Evolutionary conservation across 2,329 filamentous ascomycete genomes (phyloP).

Genomic region (Colletotrichum orbiculare): DNA sequence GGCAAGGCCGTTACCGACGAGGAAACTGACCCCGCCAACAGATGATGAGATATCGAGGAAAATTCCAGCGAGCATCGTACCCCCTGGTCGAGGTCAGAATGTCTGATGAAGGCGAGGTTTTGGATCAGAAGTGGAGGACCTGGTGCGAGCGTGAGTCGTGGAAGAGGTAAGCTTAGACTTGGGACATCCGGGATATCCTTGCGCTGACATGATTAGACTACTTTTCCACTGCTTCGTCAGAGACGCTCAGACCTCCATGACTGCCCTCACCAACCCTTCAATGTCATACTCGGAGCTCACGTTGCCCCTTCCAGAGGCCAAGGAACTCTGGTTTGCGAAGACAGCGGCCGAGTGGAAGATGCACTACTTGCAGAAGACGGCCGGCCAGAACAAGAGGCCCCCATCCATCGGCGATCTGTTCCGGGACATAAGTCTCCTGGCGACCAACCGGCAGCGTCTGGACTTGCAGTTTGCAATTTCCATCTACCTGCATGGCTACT

Average conservation of each 20-base stretch:
- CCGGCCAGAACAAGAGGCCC: constrained; percentile 52
- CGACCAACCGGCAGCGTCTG: constrained; percentile 59
- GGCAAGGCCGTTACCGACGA: not conserved
- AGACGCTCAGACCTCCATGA: constrained; percentile 76
- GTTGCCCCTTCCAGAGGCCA: constrained; percentile 71
- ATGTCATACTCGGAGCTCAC: constrained; percentile 77
- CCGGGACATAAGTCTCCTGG: constrained; percentile 65
- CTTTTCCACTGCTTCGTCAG: constrained; percentile 73
- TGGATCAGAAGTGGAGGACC: constrained; percentile 73
- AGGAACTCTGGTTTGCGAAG: constrained; percentile 73
- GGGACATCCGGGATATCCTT: constrained; percentile 25
- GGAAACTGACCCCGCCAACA: constrained; percentile 37
- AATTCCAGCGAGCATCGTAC: constrained; percentile 68
- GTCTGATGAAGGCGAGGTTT: constrained; percentile 64
- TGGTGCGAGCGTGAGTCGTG: constrained; percentile 75
- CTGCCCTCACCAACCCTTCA: constrained; percentile 70
- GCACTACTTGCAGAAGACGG: constrained; percentile 60
- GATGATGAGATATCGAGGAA: constrained; percentile 67
- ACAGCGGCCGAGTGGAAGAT: constrained; percentile 73
- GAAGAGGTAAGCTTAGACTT: constrained; percentile 60
- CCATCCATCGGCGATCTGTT: constrained; percentile 67
- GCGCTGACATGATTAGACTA: constrained; percentile 53
- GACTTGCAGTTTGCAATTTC: constrained; percentile 68
- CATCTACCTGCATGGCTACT: constrained; percentile 73
- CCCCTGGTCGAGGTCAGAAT: constrained; percentile 60